Conservation (phyloP, 2,329 filamentous ascomycete species). For the Exophiala spinifera region DNA sequence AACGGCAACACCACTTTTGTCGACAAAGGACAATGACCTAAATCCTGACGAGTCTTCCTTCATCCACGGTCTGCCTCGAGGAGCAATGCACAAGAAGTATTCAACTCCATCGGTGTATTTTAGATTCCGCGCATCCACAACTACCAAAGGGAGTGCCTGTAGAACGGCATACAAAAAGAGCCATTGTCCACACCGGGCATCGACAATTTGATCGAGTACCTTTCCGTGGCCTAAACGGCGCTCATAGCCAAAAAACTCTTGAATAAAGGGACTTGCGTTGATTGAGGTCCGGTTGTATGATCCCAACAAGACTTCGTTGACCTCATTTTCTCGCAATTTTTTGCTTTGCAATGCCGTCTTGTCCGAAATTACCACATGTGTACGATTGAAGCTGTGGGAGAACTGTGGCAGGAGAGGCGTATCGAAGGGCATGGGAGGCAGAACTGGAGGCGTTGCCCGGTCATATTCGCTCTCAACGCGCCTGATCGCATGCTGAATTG, state of each 20-base stretch:
- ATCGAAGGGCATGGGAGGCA: conserved; percentile 89
- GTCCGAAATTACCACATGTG: conserved; percentile 65
- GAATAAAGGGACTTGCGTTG: conserved; percentile 46
- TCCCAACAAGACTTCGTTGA: conserved; percentile 71
- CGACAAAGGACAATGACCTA: conserved; percentile 51
- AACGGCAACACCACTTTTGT: conserved; percentile 62
- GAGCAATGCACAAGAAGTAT: conserved; percentile 50
- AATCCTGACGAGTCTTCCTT: conserved; percentile 44
- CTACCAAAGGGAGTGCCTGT: conserved; percentile 48
- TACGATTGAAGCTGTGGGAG: conserved; percentile 54
- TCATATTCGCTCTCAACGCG: conserved; percentile 85
- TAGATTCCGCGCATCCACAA: conserved; percentile 48
- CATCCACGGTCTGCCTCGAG: conserved; percentile 49
- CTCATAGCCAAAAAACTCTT: conserved; percentile 49
- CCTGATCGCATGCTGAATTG: conserved; percentile 67
- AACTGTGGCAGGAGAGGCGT: conserved; percentile 73
- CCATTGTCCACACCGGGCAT: conserved; percentile 51
- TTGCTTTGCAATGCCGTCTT: conserved; percentile 70
- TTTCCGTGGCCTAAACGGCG: conserved; percentile 44
- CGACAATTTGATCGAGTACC: conserved; percentile 43
- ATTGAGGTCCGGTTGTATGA: conserved; percentile 76
- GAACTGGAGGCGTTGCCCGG: conserved; percentile 79
- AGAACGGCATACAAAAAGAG: conserved; percentile 51
- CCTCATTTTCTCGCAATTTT: conserved; percentile 74
- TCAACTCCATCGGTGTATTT: conserved; percentile 46